phyloP scores from a whole-genome alignment of 805 yeast species.

The Candida mattraensis region DNA sequence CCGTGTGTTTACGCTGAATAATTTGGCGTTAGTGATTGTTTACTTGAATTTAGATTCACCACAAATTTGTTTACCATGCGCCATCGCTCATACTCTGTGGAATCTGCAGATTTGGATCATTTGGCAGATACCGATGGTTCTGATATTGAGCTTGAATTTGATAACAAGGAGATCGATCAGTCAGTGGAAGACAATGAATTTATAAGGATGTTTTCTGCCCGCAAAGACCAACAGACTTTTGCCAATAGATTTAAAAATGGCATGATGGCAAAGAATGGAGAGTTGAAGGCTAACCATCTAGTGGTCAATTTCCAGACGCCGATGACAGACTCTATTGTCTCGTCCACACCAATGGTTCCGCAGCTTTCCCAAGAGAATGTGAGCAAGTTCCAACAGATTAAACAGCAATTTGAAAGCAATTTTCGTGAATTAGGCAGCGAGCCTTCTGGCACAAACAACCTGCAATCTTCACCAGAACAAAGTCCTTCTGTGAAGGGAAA shows the following conservation, averaged over 20 bases:
- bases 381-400: too few species aligned
- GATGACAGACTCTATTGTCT: constrained; percentile 10
- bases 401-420: constrained; percentile 3
- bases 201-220: constrained; percentile 4
- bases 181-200: constrained; percentile 6
- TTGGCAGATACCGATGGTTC: constrained; percentile 10
- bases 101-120: constrained; percentile 13
- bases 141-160: constrained; percentile 11
- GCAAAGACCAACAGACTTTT: constrained; percentile 3
- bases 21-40: constrained; percentile 5
- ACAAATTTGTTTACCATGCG: constrained; percentile 6
- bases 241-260: constrained; percentile 4
- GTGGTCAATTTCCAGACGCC: constrained; percentile 12
- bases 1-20: too few species aligned
- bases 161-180: constrained; percentile 3
- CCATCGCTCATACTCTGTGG: constrained; percentile 10
- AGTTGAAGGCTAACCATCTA: not conserved
- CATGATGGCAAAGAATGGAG: constrained; percentile 1
- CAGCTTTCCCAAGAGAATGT: too few species aligned
- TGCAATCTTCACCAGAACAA: not conserved
- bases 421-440: not conserved
- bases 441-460: not conserved
- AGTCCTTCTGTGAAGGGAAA: constrained; percentile 6
- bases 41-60: constrained; percentile 3
- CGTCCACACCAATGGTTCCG: constrained; percentile 15